Evolutionary conservation across 495 filamentous ascomycete genomes (phyloP).

Genomic region (Aspergillus ostianus): DNA sequence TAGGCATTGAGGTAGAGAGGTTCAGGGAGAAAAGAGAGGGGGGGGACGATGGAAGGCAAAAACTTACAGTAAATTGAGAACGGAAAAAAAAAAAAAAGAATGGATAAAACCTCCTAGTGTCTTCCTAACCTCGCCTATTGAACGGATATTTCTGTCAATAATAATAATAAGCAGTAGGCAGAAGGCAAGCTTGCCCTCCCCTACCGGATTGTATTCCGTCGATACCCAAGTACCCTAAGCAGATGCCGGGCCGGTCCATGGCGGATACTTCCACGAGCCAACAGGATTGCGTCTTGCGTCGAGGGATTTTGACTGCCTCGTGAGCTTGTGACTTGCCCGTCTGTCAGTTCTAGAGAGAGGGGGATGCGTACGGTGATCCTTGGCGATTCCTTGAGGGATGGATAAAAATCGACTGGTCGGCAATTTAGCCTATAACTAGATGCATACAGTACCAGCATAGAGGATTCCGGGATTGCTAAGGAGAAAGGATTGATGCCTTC

Average conservation of each 20-base stretch:
- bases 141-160: too few relatives aligned
- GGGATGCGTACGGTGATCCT: neutral
- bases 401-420: too few relatives aligned
- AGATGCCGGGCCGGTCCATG: slow-evolving; percentile 23
- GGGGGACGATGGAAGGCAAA: too few relatives aligned
- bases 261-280: slow-evolving; percentile 18
- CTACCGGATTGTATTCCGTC: slow-evolving; percentile 5
- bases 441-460: too few relatives aligned
- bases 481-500: neutral
- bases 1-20: too few relatives aligned
- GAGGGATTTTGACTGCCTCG: neutral
- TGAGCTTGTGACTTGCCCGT: neutral
- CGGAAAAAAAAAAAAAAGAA: too few relatives aligned
- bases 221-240: slow-evolving; percentile 7
- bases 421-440: neutral
- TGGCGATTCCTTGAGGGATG: neutral
- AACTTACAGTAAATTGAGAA: too few relatives aligned
- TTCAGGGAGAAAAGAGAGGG: too few relatives aligned
- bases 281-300: slow-evolving; percentile 14
- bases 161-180: too few relatives aligned
- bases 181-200: neutral
- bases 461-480: too few relatives aligned
- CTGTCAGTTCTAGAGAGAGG: neutral
- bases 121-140: too few relatives aligned
- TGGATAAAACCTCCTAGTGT: too few relatives aligned